Evolutionary conservation across 306 rosid species (phyloP).

Genomic region (Citrullus mucosospermus): DNA sequence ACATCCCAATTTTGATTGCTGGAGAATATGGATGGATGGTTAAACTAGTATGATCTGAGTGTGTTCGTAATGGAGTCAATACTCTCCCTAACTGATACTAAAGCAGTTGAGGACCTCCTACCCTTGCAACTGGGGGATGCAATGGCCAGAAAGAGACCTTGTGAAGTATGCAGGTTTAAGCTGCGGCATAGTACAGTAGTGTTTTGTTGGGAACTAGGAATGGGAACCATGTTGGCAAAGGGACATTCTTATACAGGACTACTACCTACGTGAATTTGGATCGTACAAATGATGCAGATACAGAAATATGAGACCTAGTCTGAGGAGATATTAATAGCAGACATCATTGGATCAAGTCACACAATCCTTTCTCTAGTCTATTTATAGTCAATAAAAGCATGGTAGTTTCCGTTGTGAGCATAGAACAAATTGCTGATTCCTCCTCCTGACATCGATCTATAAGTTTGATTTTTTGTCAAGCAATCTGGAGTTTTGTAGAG

Average conservation of each 20-base stretch:
- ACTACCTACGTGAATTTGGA: not conserved
- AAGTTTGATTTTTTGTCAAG: not conserved
- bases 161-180: not conserved
- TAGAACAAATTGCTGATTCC: not conserved
- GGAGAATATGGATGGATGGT: not conserved
- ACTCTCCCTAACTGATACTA: not conserved
- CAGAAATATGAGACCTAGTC: not conserved
- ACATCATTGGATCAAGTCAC: not conserved
- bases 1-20: not conserved
- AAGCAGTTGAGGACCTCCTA: not conserved
- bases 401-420: not conserved
- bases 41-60: not conserved
- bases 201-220: not conserved
- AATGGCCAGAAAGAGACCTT: not conserved
- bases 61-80: not conserved
- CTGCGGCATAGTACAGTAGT: not conserved
- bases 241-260: not conserved
- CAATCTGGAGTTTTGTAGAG: not conserved
- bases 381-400: not conserved
- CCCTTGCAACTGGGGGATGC: not conserved
- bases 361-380: not conserved
- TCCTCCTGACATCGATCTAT: not conserved
- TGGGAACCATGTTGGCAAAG: not conserved
- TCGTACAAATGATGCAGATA: not conserved
- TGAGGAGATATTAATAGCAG: not conserved